phyloP scores from a whole-genome alignment of 2,329 filamentous ascomycete species.

The Aspergillus pseudoglaucus region DNA sequence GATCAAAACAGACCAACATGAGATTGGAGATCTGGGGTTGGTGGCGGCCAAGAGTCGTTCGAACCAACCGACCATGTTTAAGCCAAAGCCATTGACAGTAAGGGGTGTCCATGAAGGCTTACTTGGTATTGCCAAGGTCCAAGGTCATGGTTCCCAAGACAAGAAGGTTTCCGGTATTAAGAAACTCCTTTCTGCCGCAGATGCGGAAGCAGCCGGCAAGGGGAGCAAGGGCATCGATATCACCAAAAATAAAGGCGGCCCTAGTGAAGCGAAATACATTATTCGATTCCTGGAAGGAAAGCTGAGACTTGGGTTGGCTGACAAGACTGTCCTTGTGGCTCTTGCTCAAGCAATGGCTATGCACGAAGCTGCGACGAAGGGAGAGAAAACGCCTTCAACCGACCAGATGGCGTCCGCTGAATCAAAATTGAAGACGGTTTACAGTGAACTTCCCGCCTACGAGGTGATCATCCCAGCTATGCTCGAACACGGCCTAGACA shows the following conservation, averaged over 20 bases:
- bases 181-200: constrained; percentile 86
- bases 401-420: constrained; percentile 78
- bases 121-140: constrained; percentile 78
- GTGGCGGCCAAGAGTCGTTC: constrained; percentile 93
- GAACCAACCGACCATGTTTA: constrained; percentile 97
- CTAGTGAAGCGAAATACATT: constrained; percentile 91
- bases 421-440: constrained; percentile 79
- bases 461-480: constrained; percentile 90
- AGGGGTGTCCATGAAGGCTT: constrained; percentile 80
- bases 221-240: constrained; percentile 65
- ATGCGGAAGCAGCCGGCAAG: constrained; percentile 65
- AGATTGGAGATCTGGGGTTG: constrained; percentile 89
- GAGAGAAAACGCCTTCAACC: constrained; percentile 62
- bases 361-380: constrained; percentile 69
- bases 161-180: constrained; percentile 93
- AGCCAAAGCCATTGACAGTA: constrained; percentile 84
- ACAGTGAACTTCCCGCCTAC: constrained; percentile 90
- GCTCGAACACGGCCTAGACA: constrained; percentile 76
- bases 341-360: constrained; percentile 81
- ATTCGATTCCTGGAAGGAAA: constrained; percentile 93
- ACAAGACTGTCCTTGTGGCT: constrained; percentile 84
- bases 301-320: constrained; percentile 80
- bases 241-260: constrained; percentile 81
- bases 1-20: constrained; percentile 92
- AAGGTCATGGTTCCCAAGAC: constrained; percentile 80